phyloP scores from a whole-genome alignment of 202 grass and related monocot genomes.

The Zizania palustris region DNA sequence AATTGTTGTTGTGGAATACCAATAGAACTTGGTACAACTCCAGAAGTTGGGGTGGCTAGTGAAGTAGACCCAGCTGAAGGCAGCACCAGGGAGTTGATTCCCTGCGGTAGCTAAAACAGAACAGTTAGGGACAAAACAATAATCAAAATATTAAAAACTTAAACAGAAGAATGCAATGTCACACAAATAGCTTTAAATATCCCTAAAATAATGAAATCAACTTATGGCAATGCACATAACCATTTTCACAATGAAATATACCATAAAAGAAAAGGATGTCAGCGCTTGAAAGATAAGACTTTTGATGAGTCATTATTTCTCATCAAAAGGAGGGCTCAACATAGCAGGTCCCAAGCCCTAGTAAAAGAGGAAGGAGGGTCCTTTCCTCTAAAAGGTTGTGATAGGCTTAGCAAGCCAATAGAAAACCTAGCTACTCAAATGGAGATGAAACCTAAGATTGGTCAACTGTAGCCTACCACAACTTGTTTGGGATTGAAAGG shows the following conservation, averaged over 20 bases:
- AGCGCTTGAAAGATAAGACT: no score
- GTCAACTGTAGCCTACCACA: no score
- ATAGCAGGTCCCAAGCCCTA: no score
- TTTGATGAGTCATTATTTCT: no score
- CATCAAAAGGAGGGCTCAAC: no score
- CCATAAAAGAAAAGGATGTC: not conserved
- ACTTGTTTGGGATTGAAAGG: no score
- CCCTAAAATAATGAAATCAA: not conserved
- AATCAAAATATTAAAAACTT: not conserved
- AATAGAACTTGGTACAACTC: constrained; percentile 63
- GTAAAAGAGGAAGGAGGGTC: no score
- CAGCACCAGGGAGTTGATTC: constrained; percentile 41
- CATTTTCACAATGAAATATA: not conserved
- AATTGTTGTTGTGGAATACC: constrained; percentile 76
- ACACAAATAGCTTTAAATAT: constrained; percentile 17
- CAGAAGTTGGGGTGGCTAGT: constrained; percentile 51
- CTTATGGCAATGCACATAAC: not conserved
- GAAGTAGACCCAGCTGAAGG: constrained; percentile 63
- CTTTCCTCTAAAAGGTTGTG: no score
- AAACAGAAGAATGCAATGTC: not conserved
- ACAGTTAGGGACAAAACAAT: constrained; percentile 8
- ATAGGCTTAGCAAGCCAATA: no score
- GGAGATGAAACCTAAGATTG: no score
- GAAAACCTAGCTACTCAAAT: no score
- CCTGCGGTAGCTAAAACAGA: constrained; percentile 50